Evolutionary conservation across 2,329 filamentous ascomycete genomes (phyloP), one percentile per base, ranked within the genome.

Genomic region (Metarhizium brunneum): DNA sequence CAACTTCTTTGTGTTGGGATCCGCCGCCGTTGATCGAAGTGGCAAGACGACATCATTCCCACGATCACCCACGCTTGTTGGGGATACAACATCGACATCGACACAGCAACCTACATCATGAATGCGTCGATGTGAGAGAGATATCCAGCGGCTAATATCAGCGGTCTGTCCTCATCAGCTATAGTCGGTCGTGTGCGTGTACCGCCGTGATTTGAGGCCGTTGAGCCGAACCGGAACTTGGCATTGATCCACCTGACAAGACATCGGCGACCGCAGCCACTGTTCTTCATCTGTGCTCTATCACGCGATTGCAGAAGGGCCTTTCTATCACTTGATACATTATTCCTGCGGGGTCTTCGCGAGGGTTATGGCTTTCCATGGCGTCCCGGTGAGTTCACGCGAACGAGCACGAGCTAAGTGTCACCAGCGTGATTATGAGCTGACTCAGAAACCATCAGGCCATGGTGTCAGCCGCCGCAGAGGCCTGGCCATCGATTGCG

Each of bases 401-500:
- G 48, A 1, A 35, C 13, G 13, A 18, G 40, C 42, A 30, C 20
- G 45, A 48, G 45, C 10, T 16, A 7, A 20, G 38, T 32, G 48
- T 43, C 38, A 4, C 25, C 50, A 10, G 3, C 29, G 16, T 50
- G 6, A 38, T 8, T 6, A 16, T 20, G 13, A 18, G 59, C 64
- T 67, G 55, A 67, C 60, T 42, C 57, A 10, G 43, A 45, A 14
- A 52, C 32, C 54, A 47, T 3, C 38, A 73, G 72, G 72, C 68
- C 60, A 68, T 77, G 63, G 73, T 71, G 59, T 71, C 71, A 51
- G 72, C 69, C 57, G 71, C 72, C 7, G 65, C 73, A 52, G 75
- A 76, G 42, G 61, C 77, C 54, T 74, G 74, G 73, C 75, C 76
- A 54, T 76, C 75, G 48, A 68, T 78, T 58, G 67, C 69, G 53